Evolutionary conservation across 345 rosid species (phyloP).

Genomic region (Aegle marmelos): DNA sequence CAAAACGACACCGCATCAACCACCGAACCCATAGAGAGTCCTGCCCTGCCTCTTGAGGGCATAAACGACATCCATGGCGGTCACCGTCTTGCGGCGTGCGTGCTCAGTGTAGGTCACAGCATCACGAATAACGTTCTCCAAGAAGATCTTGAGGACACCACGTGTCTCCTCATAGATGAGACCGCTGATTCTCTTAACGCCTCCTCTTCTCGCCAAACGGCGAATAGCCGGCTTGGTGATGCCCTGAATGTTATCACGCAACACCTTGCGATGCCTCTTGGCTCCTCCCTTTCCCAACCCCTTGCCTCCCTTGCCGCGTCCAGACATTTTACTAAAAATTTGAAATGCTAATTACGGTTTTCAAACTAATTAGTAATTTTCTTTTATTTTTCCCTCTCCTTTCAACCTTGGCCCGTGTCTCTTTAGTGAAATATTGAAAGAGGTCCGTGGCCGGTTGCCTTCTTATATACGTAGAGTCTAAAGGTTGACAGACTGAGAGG

Average conservation of each 20-base stretch:
- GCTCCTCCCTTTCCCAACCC: constrained; percentile 44
- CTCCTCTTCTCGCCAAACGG: constrained; percentile 32
- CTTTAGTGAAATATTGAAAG: rapidly evolving
- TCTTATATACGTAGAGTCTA: neutral
- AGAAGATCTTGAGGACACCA: constrained; percentile 35
- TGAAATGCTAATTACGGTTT: neutral
- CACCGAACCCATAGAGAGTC: constrained; percentile 37
- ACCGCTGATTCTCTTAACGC: constrained; percentile 38
- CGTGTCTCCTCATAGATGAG: constrained; percentile 39
- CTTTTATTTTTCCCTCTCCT: rapidly evolving
- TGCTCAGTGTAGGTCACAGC: constrained; percentile 36
- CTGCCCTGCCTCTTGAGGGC: constrained; percentile 39
- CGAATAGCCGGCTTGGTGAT: constrained; percentile 33
- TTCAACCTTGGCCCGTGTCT: too few species aligned
- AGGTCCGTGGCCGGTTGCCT: too few species aligned
- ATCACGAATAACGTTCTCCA: constrained; percentile 37
- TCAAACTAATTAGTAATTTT: neutral
- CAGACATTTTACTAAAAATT: constrained; percentile 18
- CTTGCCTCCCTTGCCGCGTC: constrained; percentile 41
- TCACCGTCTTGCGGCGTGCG: constrained; percentile 35
- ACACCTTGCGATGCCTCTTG: constrained; percentile 37
- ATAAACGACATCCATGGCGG: constrained; percentile 37
- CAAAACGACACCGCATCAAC: constrained; percentile 1
- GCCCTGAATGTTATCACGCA: constrained; percentile 40
- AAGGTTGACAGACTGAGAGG: neutral